Base-by-base conservation (phyloP, 352 stramenopile species). In the Phytophthora colocasiae region DNA sequence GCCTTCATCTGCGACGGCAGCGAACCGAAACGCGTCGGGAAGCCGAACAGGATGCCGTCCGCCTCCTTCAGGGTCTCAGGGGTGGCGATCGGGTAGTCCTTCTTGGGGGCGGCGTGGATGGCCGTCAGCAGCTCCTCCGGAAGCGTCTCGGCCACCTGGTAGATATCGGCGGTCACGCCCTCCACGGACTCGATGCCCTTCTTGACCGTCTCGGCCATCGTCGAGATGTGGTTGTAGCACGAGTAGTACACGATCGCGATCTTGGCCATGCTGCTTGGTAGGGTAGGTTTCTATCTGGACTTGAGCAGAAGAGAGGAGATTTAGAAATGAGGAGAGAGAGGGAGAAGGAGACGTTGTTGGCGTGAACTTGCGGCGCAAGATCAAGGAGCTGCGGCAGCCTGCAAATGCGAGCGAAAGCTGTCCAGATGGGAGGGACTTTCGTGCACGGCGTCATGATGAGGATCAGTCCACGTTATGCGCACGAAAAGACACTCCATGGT, bases 161-260 rank as follows among this genome's bases (percentile, higher is more conserved):
- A 66, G 58, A 66, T 61, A 32, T 66, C 58, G 48, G 63, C 63
- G 12, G 63, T 71, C 48, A 71, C 63, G 11, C 63, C 63, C 7
- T 26, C 19, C 9, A 72, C 50, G 17, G 64, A 72, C 51, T 72
- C 63, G 45, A 66, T 8, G 29, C 63, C 63, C 14, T 46, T 45
- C 50, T 71, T 71, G 49, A 24, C 57, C 15, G 57, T 19, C 11
- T 71, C 58, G 15, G 64, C 64, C 6, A 72, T 27, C 50, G 41
- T 63, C 17, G 58, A 34, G 44, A 72, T 27, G 64, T 72, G 64
- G 51, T 39, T 39, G 58, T 72, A 72, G 38, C 58, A 68, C 50
- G 64, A 72, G 64, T 72, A 72, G 58, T 72, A 72, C 50, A 72
- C 43, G 51, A 72, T 68, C 38, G 64, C 64, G 58, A 72, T 68